Conservation (phyloP, 1,139 yeast genomes). For the Yamadazyma blattariae region DNA sequence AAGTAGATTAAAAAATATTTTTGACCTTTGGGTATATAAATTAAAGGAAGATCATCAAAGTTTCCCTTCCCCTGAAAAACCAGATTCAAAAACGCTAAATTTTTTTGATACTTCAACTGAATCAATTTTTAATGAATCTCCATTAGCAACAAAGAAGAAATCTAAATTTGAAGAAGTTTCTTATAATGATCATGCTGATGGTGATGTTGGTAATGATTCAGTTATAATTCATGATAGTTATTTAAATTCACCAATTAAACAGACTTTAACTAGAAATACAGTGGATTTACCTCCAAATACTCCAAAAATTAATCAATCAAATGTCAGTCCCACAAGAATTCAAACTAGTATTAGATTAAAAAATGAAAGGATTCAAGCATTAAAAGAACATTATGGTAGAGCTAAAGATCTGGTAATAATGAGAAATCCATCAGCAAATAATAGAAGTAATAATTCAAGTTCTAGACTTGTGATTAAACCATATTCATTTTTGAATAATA, state of each 20-base stretch:
- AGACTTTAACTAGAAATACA: neutral
- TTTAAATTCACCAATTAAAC: constrained; percentile 34
- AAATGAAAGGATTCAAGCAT: constrained; percentile 32
- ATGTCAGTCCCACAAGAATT: constrained; percentile 36
- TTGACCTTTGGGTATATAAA: constrained; percentile 38
- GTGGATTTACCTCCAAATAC: constrained; percentile 16
- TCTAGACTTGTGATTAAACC: constrained; percentile 5
- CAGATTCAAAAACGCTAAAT: constrained; percentile 12
- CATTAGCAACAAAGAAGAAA: constrained; percentile 28
- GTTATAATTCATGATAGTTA: constrained; percentile 23
- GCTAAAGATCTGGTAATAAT: constrained; percentile 13
- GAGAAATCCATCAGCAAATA: neutral
- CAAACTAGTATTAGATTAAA: constrained; percentile 38
- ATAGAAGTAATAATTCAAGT: neutral
- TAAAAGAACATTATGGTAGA: constrained; percentile 32
- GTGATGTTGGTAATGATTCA: too few relatives aligned
- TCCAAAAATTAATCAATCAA: constrained; percentile 19
- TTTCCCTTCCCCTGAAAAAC: neutral
- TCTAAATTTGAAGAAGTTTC: neutral
- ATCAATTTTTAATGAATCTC: constrained; percentile 30
- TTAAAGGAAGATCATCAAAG: constrained; percentile 8
- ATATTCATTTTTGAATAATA: constrained; percentile 4
- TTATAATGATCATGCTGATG: constrained; percentile 1
- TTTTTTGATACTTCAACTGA: constrained; percentile 13
- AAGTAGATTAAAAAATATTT: constrained; percentile 25